A percentile compares a stretch with the other conserved stretches of the same genome.
phyloP scores from a whole-genome alignment of 192 early-diverging fungal species.

The Piromyces finnis region DNA sequence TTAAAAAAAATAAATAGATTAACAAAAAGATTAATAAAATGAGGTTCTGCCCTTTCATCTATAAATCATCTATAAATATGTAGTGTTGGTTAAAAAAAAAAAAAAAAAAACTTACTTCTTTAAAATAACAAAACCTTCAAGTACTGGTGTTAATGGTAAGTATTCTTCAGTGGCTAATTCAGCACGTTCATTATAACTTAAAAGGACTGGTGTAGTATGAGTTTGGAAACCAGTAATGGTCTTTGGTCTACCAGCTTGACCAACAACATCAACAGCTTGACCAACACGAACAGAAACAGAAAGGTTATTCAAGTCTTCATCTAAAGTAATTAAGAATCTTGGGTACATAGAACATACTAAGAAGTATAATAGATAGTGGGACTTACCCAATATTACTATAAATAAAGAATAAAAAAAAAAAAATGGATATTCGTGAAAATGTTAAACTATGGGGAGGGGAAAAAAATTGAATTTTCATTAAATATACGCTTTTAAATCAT shows the following conservation, averaged over 20 bases:
- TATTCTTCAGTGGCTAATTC: slow-evolving; percentile 97
- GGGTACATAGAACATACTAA: slow-evolving; percentile 91
- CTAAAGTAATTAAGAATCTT: slow-evolving; percentile 91
- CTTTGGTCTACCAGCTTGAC: slow-evolving; percentile 94
- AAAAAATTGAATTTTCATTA: too few relatives aligned
- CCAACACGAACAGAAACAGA: slow-evolving; percentile 87
- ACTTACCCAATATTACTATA: slow-evolving; percentile 65
- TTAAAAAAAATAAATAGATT: background rate
- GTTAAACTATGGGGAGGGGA: too few relatives aligned
- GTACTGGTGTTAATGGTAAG: slow-evolving; percentile 56
- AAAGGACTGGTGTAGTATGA: slow-evolving; percentile 87
- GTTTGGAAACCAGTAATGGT: slow-evolving; percentile 99
- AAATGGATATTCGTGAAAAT: too few relatives aligned
- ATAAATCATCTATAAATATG: too few relatives aligned
- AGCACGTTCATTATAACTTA: slow-evolving; percentile 90
- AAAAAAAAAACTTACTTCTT: slow-evolving; percentile 31
- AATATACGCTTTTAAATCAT: background rate
- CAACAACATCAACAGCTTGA: slow-evolving; percentile 96
- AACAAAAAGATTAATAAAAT: too few relatives aligned
- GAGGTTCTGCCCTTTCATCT: too few relatives aligned
- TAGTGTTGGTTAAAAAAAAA: too few relatives aligned
- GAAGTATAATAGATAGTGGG: slow-evolving; percentile 88
- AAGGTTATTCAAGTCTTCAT: slow-evolving; percentile 68
- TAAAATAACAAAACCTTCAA: slow-evolving; percentile 94
- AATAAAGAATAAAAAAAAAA: background rate